Percentiles rank a stretch among this genome's conserved stretches.
Evolutionary conservation across 2,329 filamentous ascomycete genomes (phyloP).

Genomic region (Sporothrix dimorphospora): DNA sequence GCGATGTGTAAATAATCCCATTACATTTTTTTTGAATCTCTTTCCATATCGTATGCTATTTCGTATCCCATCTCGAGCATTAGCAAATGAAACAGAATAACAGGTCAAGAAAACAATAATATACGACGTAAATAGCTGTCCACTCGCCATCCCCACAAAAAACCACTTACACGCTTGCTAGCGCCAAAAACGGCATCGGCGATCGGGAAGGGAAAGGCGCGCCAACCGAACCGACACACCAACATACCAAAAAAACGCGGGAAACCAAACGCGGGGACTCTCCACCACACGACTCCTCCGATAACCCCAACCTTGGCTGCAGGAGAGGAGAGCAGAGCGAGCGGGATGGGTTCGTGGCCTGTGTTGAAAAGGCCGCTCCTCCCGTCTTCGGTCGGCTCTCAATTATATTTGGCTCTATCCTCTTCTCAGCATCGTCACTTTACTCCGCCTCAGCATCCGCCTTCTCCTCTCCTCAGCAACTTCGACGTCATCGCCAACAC

Average conservation of each 20-base stretch:
- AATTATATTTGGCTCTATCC: background rate
- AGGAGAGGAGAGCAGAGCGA: background rate
- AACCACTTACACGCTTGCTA: constrained; percentile 4
- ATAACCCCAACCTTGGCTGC: background rate
- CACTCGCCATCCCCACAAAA: background rate
- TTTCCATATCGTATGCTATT: no score
- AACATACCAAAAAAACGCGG: background rate
- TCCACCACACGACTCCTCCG: background rate
- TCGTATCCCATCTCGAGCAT: no score
- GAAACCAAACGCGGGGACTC: constrained; percentile 8
- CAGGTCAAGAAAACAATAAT: background rate
- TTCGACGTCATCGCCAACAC: background rate
- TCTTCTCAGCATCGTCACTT: background rate
- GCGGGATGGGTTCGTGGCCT: background rate
- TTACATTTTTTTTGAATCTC: no score
- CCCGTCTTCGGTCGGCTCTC: background rate
- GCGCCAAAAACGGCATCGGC: background rate
- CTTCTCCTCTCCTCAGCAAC: no score
- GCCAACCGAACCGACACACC: background rate
- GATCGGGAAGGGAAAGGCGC: background rate
- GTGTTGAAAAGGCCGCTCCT: constrained; percentile 1
- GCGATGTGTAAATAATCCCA: no score
- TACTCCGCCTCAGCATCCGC: no score
- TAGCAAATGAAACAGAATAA: no score
- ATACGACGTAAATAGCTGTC: background rate